These are phyloP conservation scores for Nepenthes mirabilis DNA, from an alignment of 148 eudicot species.

Conservation along the genomic window DNA sequence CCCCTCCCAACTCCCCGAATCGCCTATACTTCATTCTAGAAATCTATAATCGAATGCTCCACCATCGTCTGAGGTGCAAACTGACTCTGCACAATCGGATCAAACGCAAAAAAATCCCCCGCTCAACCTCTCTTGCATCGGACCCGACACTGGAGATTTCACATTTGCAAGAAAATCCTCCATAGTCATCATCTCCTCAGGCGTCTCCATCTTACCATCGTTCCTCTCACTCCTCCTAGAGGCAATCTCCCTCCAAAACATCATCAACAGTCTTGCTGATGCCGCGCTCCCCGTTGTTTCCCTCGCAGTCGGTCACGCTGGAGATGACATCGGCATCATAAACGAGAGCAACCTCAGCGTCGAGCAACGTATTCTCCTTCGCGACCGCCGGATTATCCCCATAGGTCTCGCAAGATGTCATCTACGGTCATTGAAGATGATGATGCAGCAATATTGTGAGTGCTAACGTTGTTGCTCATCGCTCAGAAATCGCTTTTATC, in stretches of 20 bases:
- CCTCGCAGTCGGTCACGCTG: constrained; percentile 14
- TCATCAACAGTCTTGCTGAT: constrained; percentile 46
- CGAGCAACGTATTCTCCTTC: constrained; percentile 10
- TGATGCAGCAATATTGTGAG: not conserved
- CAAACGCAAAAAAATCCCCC: constrained; percentile 13
- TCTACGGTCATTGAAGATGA: constrained; percentile 10
- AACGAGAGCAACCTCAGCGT: constrained; percentile 33
- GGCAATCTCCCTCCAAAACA: constrained; percentile 69
- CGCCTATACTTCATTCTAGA: constrained; percentile 20
- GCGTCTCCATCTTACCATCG: constrained; percentile 37
- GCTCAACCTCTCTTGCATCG: constrained; percentile 5
- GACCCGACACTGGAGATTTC: constrained; percentile 10
- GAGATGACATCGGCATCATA: constrained; percentile 43
- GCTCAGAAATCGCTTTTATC: constrained; percentile 1
- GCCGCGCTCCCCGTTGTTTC: not conserved
- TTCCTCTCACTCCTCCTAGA: constrained; percentile 20
- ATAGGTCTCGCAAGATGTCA: constrained; percentile 8
- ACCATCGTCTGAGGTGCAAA: constrained; percentile 8
- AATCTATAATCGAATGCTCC: constrained; percentile 10
- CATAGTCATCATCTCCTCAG: constrained; percentile 63
- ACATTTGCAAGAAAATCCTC: constrained; percentile 61
- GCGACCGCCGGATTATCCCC: constrained; percentile 2
- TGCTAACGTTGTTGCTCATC: not conserved
- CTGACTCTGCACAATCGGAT: constrained; percentile 14
- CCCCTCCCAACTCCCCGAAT: constrained; percentile 34